Base-by-base conservation (phyloP, 1,139 yeast species). In the Saccharomyces uvarum region DNA sequence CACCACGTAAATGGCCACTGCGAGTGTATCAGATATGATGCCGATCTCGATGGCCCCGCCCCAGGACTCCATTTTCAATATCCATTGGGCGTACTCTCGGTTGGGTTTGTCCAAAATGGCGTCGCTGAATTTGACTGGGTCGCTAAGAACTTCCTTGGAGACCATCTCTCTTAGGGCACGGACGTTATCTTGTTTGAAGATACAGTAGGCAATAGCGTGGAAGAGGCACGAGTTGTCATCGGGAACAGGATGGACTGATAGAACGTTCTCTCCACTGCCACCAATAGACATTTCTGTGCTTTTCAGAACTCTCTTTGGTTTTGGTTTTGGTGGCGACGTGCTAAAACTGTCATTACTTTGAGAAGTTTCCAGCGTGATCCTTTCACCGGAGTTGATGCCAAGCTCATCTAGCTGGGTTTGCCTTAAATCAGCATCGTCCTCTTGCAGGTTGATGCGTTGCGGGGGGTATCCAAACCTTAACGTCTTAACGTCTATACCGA, bases 21-120 rank as follows among this genome's bases (percentile, higher is more conserved):
- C 72, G 52, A 85, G 75, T 63, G 78, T 75, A 32, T 77, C 74
- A 1, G 89, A 78, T 33, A 88, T 69, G 8, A 88, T 84, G 13
- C 84, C 82, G 54, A 87, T 71, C 66, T 87, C 96, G 48, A 88
- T 86, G 3, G 90, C 95, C 6, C 96, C 96, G 19, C 96, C 96
- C 96, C 95, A 87, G 24, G 88, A 78, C 50, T 78, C 82, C 31
- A 77, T 77, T 57, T 77, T 73, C 49, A 67, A 61, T 29, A 87
- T 87, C 95, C 95, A 87, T 8, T 71, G 61, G 51, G 79, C 72
- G 65, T 87, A 88, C 6, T 78, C 77, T 0, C 68, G 65, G 2
- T 76, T 71, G 0, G 79, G 73, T 56, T 76, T 74, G 21, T 83
- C 95, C 59, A 87, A 71, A 1, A 86, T 78, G 0, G 81, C 84